Percentiles rank a stretch among this genome's conserved stretches.
These are phyloP conservation scores for Tetrahymena malaccensis DNA, from an alignment of 73 alveolate genomes.

Conservation along the genomic window DNA sequence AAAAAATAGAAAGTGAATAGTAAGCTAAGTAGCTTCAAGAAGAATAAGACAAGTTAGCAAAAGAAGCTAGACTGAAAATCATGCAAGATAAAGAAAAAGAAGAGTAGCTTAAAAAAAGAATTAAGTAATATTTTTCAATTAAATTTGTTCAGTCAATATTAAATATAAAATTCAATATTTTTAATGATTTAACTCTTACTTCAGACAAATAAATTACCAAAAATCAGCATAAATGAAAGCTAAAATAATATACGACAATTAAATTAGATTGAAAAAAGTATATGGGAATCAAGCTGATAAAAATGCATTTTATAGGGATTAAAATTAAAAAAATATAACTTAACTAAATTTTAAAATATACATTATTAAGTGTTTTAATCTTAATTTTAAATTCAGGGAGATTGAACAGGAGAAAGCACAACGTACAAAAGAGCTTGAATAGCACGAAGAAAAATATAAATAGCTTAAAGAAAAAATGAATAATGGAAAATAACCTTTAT, in stretches of 20 bases:
- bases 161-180: too few species aligned
- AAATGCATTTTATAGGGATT: too few species aligned
- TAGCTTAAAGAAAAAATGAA: background rate
- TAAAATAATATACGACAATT: too few species aligned
- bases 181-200: too few species aligned
- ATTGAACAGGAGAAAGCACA: background rate
- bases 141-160: too few species aligned
- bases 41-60: background rate
- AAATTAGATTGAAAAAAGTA: too few species aligned
- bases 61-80: background rate
- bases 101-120: background rate
- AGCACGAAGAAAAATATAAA: background rate
- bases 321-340: too few species aligned
- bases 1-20: background rate
- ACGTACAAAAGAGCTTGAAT: background rate
- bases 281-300: too few species aligned
- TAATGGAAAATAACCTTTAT: background rate
- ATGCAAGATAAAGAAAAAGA: background rate
- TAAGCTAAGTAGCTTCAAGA: background rate
- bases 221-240: too few species aligned
- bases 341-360: too few species aligned
- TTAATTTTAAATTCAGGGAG: background rate
- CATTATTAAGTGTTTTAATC: background rate
- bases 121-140: background rate
- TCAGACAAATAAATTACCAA: too few species aligned